Conservation (phyloP, 208 protist genomes). For the Crithidia acanthocephali region DNA sequence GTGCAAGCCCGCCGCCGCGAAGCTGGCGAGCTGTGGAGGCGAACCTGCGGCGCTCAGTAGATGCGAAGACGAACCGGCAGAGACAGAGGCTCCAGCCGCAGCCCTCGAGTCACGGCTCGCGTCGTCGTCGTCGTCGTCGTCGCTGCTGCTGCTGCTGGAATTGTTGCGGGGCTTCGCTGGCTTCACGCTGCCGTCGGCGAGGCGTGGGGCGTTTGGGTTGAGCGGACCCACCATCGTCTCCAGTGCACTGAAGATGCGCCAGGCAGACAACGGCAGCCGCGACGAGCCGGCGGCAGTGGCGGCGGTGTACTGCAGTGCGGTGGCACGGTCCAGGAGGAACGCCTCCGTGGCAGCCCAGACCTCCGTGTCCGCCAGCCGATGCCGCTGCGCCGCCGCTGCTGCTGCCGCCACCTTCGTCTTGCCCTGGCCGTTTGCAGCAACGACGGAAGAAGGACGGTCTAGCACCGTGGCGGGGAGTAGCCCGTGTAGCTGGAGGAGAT, state of each 20-base stretch:
- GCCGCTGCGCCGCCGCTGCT: background rate
- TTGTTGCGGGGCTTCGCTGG: background rate
- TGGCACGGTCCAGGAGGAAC: constrained; percentile 14
- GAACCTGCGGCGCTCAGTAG: too few relatives aligned
- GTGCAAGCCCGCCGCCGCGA: constrained; percentile 54
- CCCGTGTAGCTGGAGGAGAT: constrained; percentile 23
- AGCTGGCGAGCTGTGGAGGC: constrained; percentile 30
- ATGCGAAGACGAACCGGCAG: too few relatives aligned
- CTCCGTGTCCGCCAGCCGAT: background rate
- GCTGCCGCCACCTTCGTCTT: background rate
- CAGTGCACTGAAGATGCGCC: constrained; percentile 67
- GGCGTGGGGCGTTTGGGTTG: constrained; percentile 4
- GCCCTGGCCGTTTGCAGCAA: background rate
- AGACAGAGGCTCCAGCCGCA: too few relatives aligned
- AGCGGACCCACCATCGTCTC: constrained; percentile 42
- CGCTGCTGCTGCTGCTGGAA: constrained; percentile 16
- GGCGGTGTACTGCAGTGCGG: constrained; percentile 12
- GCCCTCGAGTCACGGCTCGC: background rate
- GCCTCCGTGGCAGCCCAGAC: constrained; percentile 18
- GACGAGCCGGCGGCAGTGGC: background rate
- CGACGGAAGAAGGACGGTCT: background rate
- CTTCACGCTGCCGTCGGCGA: background rate
- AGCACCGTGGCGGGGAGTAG: constrained; percentile 10
- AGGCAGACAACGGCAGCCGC: constrained; percentile 45
- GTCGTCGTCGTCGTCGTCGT: constrained; percentile 23